Percentiles rank a stretch among this genome's conserved stretches.
These are phyloP conservation scores for Arabidopsis arenosa DNA, from an alignment of 345 rosid species.

Conservation along the genomic window DNA sequence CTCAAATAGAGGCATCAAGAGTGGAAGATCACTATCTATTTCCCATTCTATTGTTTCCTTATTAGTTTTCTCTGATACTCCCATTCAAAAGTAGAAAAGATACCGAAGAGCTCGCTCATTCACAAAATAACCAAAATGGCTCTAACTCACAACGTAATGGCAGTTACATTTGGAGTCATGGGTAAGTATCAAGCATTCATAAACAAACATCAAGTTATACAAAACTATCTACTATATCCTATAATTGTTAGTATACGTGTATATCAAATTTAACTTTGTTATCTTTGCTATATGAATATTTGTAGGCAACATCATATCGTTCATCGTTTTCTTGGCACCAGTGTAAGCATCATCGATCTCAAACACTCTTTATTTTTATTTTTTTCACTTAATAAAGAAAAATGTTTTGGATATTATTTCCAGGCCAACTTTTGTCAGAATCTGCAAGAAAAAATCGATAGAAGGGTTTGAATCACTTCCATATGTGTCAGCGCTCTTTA, in stretches of 20 bases:
- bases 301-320: conserved; percentile 73
- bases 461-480: conserved; percentile 80
- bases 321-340: conserved; percentile 68
- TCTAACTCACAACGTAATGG: conserved; percentile 35
- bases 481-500: conserved; percentile 70
- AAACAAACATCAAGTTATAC: neutral
- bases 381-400: neutral
- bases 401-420: neutral
- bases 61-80: conserved; percentile 3
- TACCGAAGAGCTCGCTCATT: conserved; percentile 12
- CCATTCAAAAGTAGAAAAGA: conserved; percentile 9
- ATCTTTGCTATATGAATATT: conserved; percentile 13
- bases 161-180: conserved; percentile 46
- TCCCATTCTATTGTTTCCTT: conserved; percentile 17
- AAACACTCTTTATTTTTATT: neutral
- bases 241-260: neutral
- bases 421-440: conserved; percentile 66
- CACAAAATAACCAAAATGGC: conserved; percentile 27
- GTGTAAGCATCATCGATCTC: conserved; percentile 53
- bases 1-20: conserved; percentile 32
- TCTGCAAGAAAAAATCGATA: conserved; percentile 67
- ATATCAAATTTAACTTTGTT: neutral
- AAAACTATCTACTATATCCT: neutral
- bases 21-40: neutral
- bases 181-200: conserved; percentile 35